A percentile compares a stretch with the other conserved stretches of the same genome.
Conservation (phyloP, 306 rosid genomes). For the Echinosophora koreensis region DNA sequence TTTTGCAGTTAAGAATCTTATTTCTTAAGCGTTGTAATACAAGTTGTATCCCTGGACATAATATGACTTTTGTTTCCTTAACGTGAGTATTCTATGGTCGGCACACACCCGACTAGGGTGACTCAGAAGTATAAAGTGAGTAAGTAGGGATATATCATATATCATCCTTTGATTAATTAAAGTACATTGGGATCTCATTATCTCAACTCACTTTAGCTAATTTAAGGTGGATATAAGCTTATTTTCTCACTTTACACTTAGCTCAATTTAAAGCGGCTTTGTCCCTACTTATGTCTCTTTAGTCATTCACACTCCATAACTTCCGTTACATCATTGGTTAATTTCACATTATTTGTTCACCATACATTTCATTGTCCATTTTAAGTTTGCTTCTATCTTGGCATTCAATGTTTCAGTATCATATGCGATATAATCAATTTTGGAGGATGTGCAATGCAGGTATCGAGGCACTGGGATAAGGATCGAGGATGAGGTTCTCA, state of each 20-base stretch:
- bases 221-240: too few relatives aligned
- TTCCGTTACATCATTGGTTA: conserved; percentile 6
- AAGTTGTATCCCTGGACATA: conserved; percentile 14
- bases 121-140: too few relatives aligned
- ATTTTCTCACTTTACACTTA: too few relatives aligned
- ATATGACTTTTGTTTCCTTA: conserved; percentile 15
- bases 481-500: conserved; percentile 92
- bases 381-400: conserved; percentile 42
- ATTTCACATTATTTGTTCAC: conserved; percentile 33
- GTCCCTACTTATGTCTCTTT: neutral
- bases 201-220: too few relatives aligned
- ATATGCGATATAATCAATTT: conserved; percentile 25
- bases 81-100: too few relatives aligned
- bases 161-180: too few relatives aligned
- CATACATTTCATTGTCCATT: conserved; percentile 28
- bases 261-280: neutral
- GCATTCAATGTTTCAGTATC: conserved; percentile 45
- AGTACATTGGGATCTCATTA: neutral
- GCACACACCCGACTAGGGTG: too few relatives aligned
- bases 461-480: conserved; percentile 85
- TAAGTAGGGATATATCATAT: too few relatives aligned
- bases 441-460: conserved; percentile 59
- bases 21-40: conserved; percentile 11
- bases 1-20: conserved; percentile 17
- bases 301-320: conserved; percentile 36